phyloP scores from a whole-genome alignment of 2,329 filamentous ascomycete genomes.

The Paraphaeosphaeria minitans region DNA sequence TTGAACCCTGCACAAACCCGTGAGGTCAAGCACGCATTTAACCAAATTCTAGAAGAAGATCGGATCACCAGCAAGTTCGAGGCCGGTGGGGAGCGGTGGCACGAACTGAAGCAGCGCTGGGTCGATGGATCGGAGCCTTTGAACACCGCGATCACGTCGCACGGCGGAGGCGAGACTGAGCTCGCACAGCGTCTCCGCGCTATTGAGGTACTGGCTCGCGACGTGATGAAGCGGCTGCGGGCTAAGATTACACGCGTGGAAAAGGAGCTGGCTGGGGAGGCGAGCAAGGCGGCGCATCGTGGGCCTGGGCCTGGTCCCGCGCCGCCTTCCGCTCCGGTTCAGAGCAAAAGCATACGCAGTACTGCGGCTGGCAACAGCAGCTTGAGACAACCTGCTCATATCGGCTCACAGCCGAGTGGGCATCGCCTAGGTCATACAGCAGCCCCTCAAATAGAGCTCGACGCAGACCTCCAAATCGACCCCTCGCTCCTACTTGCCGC shows the following conservation, averaged over 20 bases:
- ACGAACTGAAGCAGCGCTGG: conserved; percentile 71
- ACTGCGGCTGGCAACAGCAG: conserved; percentile 23
- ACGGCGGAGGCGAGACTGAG: background rate
- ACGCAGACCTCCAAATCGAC: conserved; percentile 66
- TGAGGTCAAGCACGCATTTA: conserved; percentile 68
- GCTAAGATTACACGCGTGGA: conserved; percentile 60
- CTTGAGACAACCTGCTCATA: background rate
- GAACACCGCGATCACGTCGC: conserved; percentile 56
- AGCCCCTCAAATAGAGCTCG: conserved; percentile 31
- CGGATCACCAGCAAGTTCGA: conserved; percentile 76
- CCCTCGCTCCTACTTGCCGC: conserved; percentile 65
- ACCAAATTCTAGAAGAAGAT: conserved; percentile 67
- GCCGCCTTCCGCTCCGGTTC: conserved; percentile 26
- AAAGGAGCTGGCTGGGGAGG: conserved; percentile 59
- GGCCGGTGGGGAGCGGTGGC: conserved; percentile 73
- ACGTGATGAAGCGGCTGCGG: conserved; percentile 77
- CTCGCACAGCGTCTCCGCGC: conserved; percentile 53
- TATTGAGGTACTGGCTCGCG: conserved; percentile 72
- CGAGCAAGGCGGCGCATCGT: conserved; percentile 47
- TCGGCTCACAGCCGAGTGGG: background rate
- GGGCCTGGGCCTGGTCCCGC: conserved; percentile 53
- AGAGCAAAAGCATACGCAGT: background rate
- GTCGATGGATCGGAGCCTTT: conserved; percentile 63
- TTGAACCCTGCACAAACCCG: conserved; percentile 72
- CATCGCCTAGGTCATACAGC: conserved; percentile 12